Evolutionary conservation across 2,329 filamentous ascomycete genomes (phyloP), one percentile per base, ranked within the genome.

Genomic region (Botrytis aclada): DNA sequence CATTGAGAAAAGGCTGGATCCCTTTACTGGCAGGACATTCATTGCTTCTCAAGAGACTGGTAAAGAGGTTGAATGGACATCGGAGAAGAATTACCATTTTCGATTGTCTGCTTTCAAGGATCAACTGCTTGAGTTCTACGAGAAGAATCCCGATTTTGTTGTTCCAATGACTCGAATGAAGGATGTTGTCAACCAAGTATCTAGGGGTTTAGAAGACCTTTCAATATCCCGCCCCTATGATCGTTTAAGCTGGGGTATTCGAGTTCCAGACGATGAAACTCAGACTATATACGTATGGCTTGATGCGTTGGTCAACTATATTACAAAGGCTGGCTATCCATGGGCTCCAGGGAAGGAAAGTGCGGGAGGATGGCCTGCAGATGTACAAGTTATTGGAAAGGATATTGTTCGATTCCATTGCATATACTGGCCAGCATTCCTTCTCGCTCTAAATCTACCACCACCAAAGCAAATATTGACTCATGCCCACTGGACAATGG

Each of bases 211-310:
- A 1, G 89, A 93, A 78, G 96, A 99, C 81, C 86, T 99, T 22
- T 98, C 94, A 5, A 89, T 98, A 69, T 98, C 95, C 3, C 88
- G 97, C 41, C 96, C 96, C 0, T 85, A 87, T 5, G 89, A 91
- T 71, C 88, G 96, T 65, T 83, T 98, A 58, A 88, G 85, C 37
- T 99, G 96, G 96, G 96, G 96, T 5, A 92, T 99, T 72, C 90
- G 87, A 10, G 96, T 98, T 39, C 96, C 96, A 0, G 91, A 90
- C 70, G 96, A 99, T 79, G 84, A 88, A 0, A 88, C 85, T 29
- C 96, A 98, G 82, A 98, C 95, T 4, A 95, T 99, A 73, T 99
- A 99, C 80, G 97, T 99, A 45, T 99, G 96, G 96, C 88, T 99
- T 0, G 97, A 99, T 83, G 96, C 96, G 1, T 88, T 99, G 43